These are phyloP conservation scores for Scenedesmus sp. DNA, from an alignment of 163 green algal genomes.

Conservation along the genomic window DNA sequence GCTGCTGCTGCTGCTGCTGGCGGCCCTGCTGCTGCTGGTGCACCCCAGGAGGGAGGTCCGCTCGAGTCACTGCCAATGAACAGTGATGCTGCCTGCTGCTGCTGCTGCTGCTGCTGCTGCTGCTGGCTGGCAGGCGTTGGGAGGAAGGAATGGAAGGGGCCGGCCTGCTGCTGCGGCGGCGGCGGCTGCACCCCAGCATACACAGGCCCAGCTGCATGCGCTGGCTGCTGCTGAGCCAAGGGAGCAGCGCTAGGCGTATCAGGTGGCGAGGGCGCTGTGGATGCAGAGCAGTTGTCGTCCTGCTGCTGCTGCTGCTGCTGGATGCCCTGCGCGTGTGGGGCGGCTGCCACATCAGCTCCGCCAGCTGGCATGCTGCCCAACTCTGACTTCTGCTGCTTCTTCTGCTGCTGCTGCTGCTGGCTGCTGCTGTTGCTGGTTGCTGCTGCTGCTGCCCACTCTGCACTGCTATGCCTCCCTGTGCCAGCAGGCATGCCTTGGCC, in stretches of 20 bases:
- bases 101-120: background rate
- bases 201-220: background rate
- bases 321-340: background rate
- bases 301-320: conserved; percentile 11
- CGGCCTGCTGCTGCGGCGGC: conserved; percentile 1
- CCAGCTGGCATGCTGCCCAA: background rate
- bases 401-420: background rate
- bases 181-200: background rate
- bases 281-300: background rate
- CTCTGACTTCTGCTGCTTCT: conserved; percentile 5
- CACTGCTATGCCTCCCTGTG: background rate
- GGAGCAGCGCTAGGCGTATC: conserved; percentile 5
- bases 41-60: background rate
- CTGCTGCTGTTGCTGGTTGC: conserved; percentile 4
- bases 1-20: conserved; percentile 17
- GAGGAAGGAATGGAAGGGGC: background rate
- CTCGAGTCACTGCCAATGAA: background rate
- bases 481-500: background rate
- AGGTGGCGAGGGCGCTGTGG: conserved; percentile 18
- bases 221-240: background rate
- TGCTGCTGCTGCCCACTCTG: background rate
- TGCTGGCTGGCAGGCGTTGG: conserved; percentile 10
- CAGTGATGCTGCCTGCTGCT: background rate
- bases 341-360: background rate
- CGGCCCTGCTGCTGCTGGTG: background rate